Percentiles rank a stretch among this genome's conserved stretches.
phyloP scores from a whole-genome alignment of 768 basidiomycete species.

The Suillus brevipes region DNA sequence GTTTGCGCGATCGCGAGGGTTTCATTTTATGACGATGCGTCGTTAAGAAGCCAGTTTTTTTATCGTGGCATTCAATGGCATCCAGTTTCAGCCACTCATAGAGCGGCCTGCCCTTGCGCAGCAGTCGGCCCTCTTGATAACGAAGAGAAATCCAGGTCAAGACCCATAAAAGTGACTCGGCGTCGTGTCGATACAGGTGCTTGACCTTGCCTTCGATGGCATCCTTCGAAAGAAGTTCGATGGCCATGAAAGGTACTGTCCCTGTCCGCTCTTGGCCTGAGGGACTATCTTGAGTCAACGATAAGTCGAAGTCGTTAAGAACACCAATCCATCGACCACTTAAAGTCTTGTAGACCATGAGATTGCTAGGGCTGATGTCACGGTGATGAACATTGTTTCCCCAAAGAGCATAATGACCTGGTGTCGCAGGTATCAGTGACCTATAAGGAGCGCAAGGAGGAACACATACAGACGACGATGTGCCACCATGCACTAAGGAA shows the following conservation, averaged over 20 bases:
- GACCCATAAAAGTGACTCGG: conserved; percentile 5
- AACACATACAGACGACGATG: conserved; percentile 3
- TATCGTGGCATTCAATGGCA: no score
- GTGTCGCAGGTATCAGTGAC: neutral
- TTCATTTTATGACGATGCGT: neutral
- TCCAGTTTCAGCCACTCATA: neutral
- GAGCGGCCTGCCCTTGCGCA: neutral
- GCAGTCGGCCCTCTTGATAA: neutral
- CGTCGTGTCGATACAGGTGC: conserved; percentile 1
- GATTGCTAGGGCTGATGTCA: neutral
- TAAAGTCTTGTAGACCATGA: neutral
- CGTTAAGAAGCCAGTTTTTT: neutral
- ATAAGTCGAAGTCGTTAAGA: conserved; percentile 8
- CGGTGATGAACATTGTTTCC: neutral
- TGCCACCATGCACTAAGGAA: conserved; percentile 6
- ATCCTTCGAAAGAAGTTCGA: neutral
- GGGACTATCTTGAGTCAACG: neutral
- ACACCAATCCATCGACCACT: neutral
- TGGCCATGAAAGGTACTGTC: conserved; percentile 17
- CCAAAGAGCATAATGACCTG: conserved; percentile 11
- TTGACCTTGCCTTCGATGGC: neutral
- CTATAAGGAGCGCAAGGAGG: no score
- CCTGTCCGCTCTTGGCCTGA: conserved; percentile 10
- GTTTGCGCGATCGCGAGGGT: neutral
- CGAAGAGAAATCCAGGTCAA: neutral